Evolutionary conservation across 1,284 basidiomycete genomes (phyloP), one percentile per base, ranked within the genome.

Genomic region (Sphaerobolus stellatus): DNA sequence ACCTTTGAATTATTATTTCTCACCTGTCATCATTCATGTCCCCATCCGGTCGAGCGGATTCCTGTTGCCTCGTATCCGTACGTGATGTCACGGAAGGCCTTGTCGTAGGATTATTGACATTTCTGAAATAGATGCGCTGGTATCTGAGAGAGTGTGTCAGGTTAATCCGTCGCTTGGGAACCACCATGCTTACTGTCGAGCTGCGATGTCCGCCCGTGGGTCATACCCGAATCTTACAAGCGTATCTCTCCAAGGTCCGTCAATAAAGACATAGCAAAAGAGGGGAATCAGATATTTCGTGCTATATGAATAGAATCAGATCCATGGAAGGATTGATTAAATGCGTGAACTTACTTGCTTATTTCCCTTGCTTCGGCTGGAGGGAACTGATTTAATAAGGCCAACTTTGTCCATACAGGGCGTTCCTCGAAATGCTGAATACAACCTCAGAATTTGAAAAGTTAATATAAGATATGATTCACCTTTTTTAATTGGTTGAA

Each of bases 181-280:
- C 25, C 14, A 33, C n/a, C 27, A 27, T 28, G 60, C 73, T 58
- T 64, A 94, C 93, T 93, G 83, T 59, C 92, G 80, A 40, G 90
- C 86, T 38, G 79, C 73, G 1, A 77, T 75, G 59, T 91, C 80
- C 58, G 77, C 76, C 47, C 94, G 77, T 11, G 95, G 94, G 66
- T 99, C 96, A 66, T 96, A 98, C 3, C 88, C 87, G 56, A 94
- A 90, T 41, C 85, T 82, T 25, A 98, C 81, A 45, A 96, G 78
- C 7, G 90, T 90, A 66, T 98, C 95, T 50, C 93, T 80, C 88
- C 91, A 98, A 2, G 94, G 93, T 0, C 96, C 96, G 59, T 98
- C 95, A 57, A 86, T 83, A 66, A 98, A 96, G 2, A 91, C 87
- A 67, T 95, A 99, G 46, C 86, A 86, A 6, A 86, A 81, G 4